A percentile compares a stretch with the other conserved stretches of the same genome.
These are phyloP conservation scores for Solioccasus polychromus DNA, from an alignment of 768 basidiomycete genomes.

Conservation along the genomic window DNA sequence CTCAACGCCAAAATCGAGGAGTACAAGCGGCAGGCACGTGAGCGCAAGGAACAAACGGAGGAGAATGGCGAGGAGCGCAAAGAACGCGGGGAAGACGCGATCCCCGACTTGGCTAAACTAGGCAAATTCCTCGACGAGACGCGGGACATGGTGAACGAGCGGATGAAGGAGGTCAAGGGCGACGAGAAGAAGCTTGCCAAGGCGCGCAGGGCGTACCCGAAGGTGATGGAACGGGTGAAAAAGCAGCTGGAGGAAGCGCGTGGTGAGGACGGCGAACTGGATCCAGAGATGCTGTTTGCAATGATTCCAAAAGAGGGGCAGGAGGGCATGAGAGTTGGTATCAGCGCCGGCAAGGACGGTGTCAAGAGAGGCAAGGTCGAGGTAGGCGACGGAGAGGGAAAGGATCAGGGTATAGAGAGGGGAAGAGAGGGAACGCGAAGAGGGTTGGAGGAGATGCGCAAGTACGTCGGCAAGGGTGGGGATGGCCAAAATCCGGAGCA, in stretches of 20 bases:
- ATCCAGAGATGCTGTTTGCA: constrained; percentile 4
- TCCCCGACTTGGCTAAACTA: constrained; percentile 8
- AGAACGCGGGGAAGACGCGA: too few species aligned
- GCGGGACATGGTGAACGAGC: constrained; percentile 16
- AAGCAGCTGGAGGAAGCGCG: constrained; percentile 8
- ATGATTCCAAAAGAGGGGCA: constrained; percentile 10
- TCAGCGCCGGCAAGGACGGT: constrained; percentile 5
- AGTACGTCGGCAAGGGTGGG: constrained; percentile 1
- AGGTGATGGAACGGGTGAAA: constrained; percentile 8
- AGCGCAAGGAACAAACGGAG: not conserved
- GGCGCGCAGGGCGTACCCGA: constrained; percentile 16
- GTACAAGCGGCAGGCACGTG: constrained; percentile 1
- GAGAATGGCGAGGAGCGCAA: not conserved
- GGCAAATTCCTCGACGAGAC: constrained; percentile 18
- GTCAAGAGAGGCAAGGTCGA: not conserved
- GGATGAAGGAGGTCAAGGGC: constrained; percentile 10
- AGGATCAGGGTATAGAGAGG: constrained; percentile 3
- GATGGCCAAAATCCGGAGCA: constrained; percentile 12
- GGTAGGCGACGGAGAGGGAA: not conserved
- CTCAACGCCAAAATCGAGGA: constrained; percentile 8
- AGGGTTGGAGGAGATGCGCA: constrained; percentile 14
- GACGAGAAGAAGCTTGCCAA: constrained; percentile 19
- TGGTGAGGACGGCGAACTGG: constrained; percentile 3
- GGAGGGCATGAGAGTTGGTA: constrained; percentile 2
- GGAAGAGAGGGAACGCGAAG: constrained; percentile 8